phyloP scores from a whole-genome alignment of 768 basidiomycete genomes.

The Mrakia blollopis region DNA sequence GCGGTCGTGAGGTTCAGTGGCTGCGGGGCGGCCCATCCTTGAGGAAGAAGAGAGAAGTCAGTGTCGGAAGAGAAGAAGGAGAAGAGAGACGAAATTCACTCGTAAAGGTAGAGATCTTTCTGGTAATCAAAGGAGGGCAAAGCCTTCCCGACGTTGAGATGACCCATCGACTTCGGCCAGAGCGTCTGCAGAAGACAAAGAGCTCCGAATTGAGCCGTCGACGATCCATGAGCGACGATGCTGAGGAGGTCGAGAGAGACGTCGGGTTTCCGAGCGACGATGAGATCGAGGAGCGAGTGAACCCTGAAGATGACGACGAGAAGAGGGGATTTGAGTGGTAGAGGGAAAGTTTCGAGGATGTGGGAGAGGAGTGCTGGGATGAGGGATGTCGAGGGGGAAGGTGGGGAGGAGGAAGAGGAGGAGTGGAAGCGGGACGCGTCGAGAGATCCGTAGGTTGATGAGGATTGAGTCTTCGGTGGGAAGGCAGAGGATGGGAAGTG shows the following conservation, averaged over 20 bases:
- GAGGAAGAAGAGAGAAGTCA: not conserved
- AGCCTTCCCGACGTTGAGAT: conserved; percentile 57
- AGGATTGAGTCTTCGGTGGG: not conserved
- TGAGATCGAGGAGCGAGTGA: conserved; percentile 53
- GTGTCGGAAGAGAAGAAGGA: not conserved
- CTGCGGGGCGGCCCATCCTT: not conserved
- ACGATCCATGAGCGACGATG: conserved; percentile 62
- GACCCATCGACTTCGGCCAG: conserved; percentile 68
- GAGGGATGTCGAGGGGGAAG: conserved; percentile 40
- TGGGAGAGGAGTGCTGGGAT: conserved; percentile 60
- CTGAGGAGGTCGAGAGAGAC: conserved; percentile 66
- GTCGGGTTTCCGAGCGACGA: conserved; percentile 61
- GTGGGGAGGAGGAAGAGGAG: not conserved
- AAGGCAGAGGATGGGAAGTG: not conserved
- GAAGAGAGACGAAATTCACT: not conserved
- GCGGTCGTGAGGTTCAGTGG: not conserved
- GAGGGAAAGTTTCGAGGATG: conserved; percentile 57
- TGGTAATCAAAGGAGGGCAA: conserved; percentile 48
- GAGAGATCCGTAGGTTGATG: not conserved
- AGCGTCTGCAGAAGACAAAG: conserved; percentile 56
- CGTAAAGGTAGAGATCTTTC: conserved; percentile 10
- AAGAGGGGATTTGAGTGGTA: conserved; percentile 40
- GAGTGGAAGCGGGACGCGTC: not conserved
- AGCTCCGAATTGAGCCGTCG: conserved; percentile 55
- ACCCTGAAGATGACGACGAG: conserved; percentile 52